Evolutionary conservation across 208 protist species (phyloP).

Genomic region (Crithidia acanthocephali): DNA sequence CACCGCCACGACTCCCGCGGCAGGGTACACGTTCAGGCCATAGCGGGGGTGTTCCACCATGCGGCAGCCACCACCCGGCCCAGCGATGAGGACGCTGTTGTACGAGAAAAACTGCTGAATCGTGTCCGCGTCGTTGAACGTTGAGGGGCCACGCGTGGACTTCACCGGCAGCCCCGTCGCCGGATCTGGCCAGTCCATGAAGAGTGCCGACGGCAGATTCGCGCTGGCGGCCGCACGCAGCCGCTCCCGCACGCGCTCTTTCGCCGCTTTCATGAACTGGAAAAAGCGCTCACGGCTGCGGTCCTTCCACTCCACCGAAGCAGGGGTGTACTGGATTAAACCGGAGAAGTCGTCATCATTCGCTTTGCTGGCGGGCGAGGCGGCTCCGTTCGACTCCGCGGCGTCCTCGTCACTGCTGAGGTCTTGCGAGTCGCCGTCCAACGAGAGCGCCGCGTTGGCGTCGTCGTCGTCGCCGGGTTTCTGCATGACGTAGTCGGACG

Average conservation of each 20-base stretch:
- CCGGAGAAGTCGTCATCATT: conserved; percentile 32
- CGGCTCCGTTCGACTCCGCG: not conserved
- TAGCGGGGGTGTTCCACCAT: conserved; percentile 55
- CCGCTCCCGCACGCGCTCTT: conserved; percentile 2
- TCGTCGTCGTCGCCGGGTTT: conserved; percentile 20
- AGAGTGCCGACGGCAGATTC: conserved; percentile 9
- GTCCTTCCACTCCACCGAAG: conserved; percentile 53
- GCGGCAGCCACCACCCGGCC: conserved; percentile 49
- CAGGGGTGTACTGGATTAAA: conserved; percentile 38
- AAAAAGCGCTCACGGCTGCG: conserved; percentile 51
- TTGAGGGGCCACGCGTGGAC: conserved; percentile 33
- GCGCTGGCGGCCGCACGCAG: not conserved
- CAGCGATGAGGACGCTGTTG: conserved; percentile 42
- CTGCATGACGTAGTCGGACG: conserved; percentile 26
- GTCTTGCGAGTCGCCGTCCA: conserved; percentile 19
- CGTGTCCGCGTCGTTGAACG: conserved; percentile 42
- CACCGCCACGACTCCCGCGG: conserved; percentile 35
- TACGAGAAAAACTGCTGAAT: conserved; percentile 58
- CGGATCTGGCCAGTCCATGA: conserved; percentile 59
- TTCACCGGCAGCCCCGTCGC: conserved; percentile 51
- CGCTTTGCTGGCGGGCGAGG: not conserved
- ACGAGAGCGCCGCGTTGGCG: not conserved
- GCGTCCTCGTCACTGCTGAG: conserved; percentile 29
- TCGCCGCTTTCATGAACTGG: conserved; percentile 35
- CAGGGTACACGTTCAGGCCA: conserved; percentile 53